Conservation (phyloP, 1,284 basidiomycete species). For the Pterulicium gracile region DNA sequence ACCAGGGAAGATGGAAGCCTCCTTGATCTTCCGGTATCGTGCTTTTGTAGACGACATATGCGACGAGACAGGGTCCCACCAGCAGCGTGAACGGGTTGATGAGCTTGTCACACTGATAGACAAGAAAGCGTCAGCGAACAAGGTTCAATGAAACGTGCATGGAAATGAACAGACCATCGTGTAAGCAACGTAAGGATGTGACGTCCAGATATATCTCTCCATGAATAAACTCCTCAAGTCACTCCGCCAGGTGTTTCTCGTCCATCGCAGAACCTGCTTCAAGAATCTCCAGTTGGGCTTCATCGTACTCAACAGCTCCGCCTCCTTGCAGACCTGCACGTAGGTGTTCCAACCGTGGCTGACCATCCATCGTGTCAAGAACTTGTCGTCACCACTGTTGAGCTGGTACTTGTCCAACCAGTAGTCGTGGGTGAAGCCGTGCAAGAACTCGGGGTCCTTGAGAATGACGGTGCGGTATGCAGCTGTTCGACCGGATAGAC, state of each 20-base stretch:
- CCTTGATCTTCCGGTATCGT: conserved; percentile 58
- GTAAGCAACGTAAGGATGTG: conserved; percentile 85
- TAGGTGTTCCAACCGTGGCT: conserved; percentile 90
- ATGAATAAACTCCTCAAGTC: conserved; percentile 83
- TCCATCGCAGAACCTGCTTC: conserved; percentile 89
- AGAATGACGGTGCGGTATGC: conserved; percentile 89
- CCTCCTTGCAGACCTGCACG: conserved; percentile 85
- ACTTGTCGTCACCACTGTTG: conserved; percentile 90
- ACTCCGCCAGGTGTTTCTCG: conserved; percentile 86
- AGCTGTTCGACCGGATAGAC: conserved; percentile 85
- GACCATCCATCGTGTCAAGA: conserved; percentile 94
- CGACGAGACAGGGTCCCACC: conserved; percentile 71
- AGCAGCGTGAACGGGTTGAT: conserved; percentile 86
- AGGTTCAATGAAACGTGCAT: not conserved
- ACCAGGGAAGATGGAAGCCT: conserved; percentile 84
- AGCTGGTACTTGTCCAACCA: conserved; percentile 90
- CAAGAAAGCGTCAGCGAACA: not conserved
- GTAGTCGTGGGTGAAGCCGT: conserved; percentile 88
- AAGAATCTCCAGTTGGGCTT: conserved; percentile 93
- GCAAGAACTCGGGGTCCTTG: conserved; percentile 86
- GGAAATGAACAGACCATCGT: conserved; percentile 68
- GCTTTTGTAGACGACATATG: conserved; percentile 69
- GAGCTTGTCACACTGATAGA: conserved; percentile 69
- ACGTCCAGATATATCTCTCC: conserved; percentile 80
- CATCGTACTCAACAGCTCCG: conserved; percentile 86